These are phyloP conservation scores for Xerocomus nothofagi DNA, from an alignment of 1,284 basidiomycete species.

Conservation along the genomic window DNA sequence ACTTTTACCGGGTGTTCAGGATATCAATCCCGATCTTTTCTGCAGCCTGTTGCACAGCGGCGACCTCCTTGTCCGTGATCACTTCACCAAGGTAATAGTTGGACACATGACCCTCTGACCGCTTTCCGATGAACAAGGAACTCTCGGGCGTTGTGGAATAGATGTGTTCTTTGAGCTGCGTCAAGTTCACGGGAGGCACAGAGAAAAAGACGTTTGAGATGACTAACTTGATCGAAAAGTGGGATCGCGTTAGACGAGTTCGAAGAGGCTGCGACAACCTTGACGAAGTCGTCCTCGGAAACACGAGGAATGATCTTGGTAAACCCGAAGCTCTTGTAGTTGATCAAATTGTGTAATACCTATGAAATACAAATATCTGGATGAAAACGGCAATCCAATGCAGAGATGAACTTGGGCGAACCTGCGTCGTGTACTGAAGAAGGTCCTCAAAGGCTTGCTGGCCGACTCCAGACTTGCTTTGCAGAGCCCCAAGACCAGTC, in stretches of 20 bases:
- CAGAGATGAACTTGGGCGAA: slow-evolving; percentile 28
- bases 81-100: slow-evolving; percentile 80
- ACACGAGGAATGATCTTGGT: slow-evolving; percentile 81
- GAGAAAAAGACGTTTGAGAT: not conserved
- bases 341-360: slow-evolving; percentile 76
- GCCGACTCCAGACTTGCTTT: slow-evolving; percentile 51
- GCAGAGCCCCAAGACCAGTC: slow-evolving; percentile 54
- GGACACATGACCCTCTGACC: slow-evolving; percentile 69
- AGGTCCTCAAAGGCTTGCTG: slow-evolving; percentile 66
- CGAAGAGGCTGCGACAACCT: slow-evolving; percentile 58
- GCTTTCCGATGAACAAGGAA: slow-evolving; percentile 76
- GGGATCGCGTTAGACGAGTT: slow-evolving; percentile 54
- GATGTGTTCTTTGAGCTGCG: slow-evolving; percentile 69
- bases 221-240: slow-evolving; percentile 62
- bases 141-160: slow-evolving; percentile 65
- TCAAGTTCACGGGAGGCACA: slow-evolving; percentile 8
- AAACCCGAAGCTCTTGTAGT: slow-evolving; percentile 80
- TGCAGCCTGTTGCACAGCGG: slow-evolving; percentile 67
- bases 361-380: slow-evolving; percentile 30
- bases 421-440: slow-evolving; percentile 74
- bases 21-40: slow-evolving; percentile 73
- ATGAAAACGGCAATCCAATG: not conserved
- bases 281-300: slow-evolving; percentile 57
- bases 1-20: slow-evolving; percentile 73
- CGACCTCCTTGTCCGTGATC: slow-evolving; percentile 73